A percentile compares a stretch with the other conserved stretches of the same genome.
These are phyloP conservation scores for Geranomyces michiganensis DNA, from an alignment of 192 early-diverging fungal genomes.

Conservation along the genomic window DNA sequence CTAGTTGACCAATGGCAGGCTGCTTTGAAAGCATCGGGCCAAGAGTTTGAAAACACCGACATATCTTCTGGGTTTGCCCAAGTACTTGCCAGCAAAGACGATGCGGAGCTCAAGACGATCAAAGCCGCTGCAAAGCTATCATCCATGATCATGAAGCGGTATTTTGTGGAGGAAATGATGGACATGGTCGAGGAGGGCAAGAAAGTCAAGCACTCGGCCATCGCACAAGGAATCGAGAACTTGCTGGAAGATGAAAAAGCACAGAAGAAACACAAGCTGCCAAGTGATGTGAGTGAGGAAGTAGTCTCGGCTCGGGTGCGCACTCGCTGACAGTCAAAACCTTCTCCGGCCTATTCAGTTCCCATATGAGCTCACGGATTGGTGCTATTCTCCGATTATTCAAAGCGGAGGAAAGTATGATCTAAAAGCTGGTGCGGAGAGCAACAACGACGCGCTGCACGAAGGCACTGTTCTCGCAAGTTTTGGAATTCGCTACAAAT, in stretches of 20 bases:
- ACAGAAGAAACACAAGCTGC: conserved; percentile 66
- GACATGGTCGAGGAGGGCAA: conserved; percentile 86
- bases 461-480: conserved; percentile 91
- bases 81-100: conserved; percentile 85
- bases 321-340: background rate
- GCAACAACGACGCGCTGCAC: conserved; percentile 74
- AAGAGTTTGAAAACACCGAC: conserved; percentile 68
- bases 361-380: conserved; percentile 75
- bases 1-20: conserved; percentile 79
- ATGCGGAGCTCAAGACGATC: conserved; percentile 79
- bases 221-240: conserved; percentile 75
- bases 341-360: conserved; percentile 24
- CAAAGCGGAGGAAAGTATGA: conserved; percentile 96
- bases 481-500: conserved; percentile 91
- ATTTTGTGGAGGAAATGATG: conserved; percentile 84
- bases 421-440: conserved; percentile 76
- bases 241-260: conserved; percentile 68
- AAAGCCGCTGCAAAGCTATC: conserved; percentile 73
- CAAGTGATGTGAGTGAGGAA: conserved; percentile 58
- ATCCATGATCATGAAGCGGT: conserved; percentile 78
- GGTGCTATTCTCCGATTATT: conserved; percentile 92
- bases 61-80: conserved; percentile 69
- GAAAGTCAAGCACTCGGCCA: conserved; percentile 79
- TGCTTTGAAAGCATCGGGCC: conserved; percentile 53
- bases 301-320: background rate